Percentiles rank a stretch among this genome's conserved stretches.
Conservation (phyloP, 345 rosid genomes). For the Eucalyptus victrix region DNA sequence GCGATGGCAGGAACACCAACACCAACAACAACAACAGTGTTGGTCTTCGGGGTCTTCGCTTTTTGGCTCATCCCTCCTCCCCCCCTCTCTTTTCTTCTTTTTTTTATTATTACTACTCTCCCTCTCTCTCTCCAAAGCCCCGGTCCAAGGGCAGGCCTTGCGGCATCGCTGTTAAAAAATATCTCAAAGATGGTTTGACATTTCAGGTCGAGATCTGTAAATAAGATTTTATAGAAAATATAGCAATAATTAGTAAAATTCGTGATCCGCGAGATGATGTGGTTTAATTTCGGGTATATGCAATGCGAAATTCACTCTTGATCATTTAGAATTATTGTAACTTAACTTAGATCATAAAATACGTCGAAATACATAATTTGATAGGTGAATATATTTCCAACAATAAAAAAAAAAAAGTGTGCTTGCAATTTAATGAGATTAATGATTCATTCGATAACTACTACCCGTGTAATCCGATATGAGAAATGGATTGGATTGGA, state of each 20-base stretch:
- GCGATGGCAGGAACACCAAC: background rate
- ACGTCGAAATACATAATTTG: no score
- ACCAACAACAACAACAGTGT: background rate
- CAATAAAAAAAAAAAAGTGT: no score
- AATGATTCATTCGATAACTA: background rate
- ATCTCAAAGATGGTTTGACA: background rate
- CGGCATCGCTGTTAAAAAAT: background rate
- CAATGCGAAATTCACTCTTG: background rate
- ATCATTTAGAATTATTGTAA: no score
- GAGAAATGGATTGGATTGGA: background rate
- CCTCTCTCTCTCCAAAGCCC: background rate
- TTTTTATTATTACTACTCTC: background rate
- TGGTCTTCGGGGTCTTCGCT: background rate
- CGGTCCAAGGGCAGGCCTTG: background rate
- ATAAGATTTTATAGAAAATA: background rate
- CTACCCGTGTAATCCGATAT: background rate
- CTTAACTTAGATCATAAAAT: accelerated
- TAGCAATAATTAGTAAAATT: background rate
- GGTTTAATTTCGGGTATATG: no score
- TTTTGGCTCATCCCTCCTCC: background rate
- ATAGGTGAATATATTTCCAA: background rate
- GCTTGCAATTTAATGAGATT: background rate
- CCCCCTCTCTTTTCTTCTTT: background rate
- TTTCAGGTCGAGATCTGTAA: background rate
- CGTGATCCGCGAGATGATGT: background rate